A percentile compares a stretch with the other conserved stretches of the same genome.
These are phyloP conservation scores for Phenoliferia sp. DNA, from an alignment of 1,284 basidiomycete species.

Conservation along the genomic window DNA sequence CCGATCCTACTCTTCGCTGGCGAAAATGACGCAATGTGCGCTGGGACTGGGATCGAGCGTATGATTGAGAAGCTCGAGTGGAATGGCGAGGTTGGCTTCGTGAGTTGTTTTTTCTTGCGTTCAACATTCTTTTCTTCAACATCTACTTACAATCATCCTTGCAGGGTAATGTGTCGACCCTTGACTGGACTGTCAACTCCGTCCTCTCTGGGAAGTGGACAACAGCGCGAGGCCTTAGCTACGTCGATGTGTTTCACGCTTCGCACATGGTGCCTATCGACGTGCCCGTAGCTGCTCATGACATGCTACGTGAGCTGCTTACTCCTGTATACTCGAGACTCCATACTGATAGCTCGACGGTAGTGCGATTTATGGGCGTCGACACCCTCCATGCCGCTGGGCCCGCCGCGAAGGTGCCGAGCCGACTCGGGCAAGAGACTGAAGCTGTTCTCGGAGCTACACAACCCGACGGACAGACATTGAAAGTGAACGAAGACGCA, in stretches of 20 bases:
- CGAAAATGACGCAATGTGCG: slow-evolving; percentile 55
- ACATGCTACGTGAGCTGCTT: slow-evolving; percentile 68
- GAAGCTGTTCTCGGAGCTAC: slow-evolving; percentile 28
- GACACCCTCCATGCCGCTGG: slow-evolving; percentile 73
- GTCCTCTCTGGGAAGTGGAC: slow-evolving; percentile 85
- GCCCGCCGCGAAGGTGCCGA: slow-evolving; percentile 65
- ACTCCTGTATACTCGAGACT: not conserved
- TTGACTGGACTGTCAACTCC: slow-evolving; percentile 72
- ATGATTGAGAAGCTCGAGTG: slow-evolving; percentile 78
- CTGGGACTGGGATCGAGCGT: slow-evolving; percentile 81
- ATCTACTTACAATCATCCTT: not conserved
- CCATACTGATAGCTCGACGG: not conserved
- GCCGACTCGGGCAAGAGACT: slow-evolving; percentile 49
- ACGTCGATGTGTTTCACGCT: slow-evolving; percentile 74
- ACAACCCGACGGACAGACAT: slow-evolving; percentile 28
- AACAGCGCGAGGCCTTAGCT: slow-evolving; percentile 81
- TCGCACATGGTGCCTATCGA: slow-evolving; percentile 90
- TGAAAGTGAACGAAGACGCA: slow-evolving; percentile 1
- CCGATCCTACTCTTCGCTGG: slow-evolving; percentile 38
- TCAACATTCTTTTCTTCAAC: not conserved
- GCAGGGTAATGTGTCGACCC: slow-evolving; percentile 58
- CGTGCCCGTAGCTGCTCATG: slow-evolving; percentile 79
- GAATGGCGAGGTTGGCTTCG: slow-evolving; percentile 75
- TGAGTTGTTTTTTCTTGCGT: slow-evolving; percentile 5
- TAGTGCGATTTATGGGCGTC: slow-evolving; percentile 80